Conservation (phyloP, 2,329 filamentous ascomycete species). For the Penicillium freii region DNA sequence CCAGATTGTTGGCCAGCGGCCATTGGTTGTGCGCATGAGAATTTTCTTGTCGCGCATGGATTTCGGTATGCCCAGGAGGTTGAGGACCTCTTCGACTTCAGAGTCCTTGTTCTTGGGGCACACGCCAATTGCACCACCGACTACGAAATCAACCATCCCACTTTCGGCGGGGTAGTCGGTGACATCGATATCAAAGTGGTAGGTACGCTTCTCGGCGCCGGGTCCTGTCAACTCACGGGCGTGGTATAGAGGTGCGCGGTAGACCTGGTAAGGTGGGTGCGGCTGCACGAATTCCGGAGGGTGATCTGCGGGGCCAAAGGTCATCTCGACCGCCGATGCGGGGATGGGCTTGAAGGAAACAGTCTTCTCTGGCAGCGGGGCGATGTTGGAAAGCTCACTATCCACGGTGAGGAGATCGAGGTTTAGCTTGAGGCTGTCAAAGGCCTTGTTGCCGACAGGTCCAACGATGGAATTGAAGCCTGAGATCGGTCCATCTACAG, state of each 20-base stretch:
- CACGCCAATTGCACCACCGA: conserved; percentile 91
- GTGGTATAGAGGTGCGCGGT: conserved; percentile 80
- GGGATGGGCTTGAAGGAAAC: conserved; percentile 59
- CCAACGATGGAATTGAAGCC: conserved; percentile 49
- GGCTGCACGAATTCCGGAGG: conserved; percentile 90
- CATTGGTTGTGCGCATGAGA: conserved; percentile 71
- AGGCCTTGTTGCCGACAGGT: conserved; percentile 79
- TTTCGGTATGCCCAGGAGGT: conserved; percentile 75
- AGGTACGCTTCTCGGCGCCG: conserved; percentile 93
- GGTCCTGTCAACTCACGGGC: conserved; percentile 81
- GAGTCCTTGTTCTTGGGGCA: conserved; percentile 79
- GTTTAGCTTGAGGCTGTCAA: conserved; percentile 72
- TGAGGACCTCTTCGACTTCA: conserved; percentile 79
- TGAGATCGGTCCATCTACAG: conserved; percentile 41
- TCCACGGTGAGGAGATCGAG: conserved; percentile 70
- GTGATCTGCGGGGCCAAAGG: conserved; percentile 51
- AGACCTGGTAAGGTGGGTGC: conserved; percentile 89
- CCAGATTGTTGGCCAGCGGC: conserved; percentile 97
- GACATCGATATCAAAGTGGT: conserved; percentile 95
- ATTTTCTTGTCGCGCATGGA: conserved; percentile 82
- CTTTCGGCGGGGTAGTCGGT: conserved; percentile 86
- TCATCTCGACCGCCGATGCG: conserved; percentile 34
- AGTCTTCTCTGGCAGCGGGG: conserved; percentile 71
- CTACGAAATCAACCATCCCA: conserved; percentile 84
- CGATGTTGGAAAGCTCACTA: conserved; percentile 67